These are phyloP conservation scores for Irpex lacteus DNA, from an alignment of 1,284 basidiomycete species.

Conservation along the genomic window DNA sequence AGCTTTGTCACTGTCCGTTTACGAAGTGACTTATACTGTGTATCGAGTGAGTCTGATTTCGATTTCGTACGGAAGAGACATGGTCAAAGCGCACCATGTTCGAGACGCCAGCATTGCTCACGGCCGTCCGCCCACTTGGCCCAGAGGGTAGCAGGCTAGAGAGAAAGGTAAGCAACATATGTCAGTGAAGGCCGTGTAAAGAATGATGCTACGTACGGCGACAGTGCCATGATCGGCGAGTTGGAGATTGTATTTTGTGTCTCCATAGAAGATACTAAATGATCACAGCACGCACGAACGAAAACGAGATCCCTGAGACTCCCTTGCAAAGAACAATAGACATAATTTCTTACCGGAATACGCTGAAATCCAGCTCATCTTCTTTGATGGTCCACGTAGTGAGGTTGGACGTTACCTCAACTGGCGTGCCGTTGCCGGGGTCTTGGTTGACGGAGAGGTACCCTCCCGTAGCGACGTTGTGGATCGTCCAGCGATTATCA, in stretches of 20 bases:
- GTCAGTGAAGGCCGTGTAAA: neutral
- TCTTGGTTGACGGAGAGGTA: slow-evolving; percentile 33
- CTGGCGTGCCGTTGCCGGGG: slow-evolving; percentile 19
- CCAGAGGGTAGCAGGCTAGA: slow-evolving; percentile 22
- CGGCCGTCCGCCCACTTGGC: slow-evolving; percentile 21
- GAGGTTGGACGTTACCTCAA: slow-evolving; percentile 22
- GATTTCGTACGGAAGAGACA: no score
- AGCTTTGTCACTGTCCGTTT: no score
- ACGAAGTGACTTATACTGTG: no score
- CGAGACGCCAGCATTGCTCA: slow-evolving; percentile 27
- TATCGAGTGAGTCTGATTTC: no score
- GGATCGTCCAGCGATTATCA: slow-evolving; percentile 36
- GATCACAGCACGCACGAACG: neutral
- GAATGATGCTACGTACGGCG: slow-evolving; percentile 12
- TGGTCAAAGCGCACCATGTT: slow-evolving; percentile 2
- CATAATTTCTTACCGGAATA: slow-evolving; percentile 10
- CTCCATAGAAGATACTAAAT: slow-evolving; percentile 19
- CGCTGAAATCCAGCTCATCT: slow-evolving; percentile 14
- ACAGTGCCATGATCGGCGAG: slow-evolving; percentile 25
- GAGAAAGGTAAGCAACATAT: neutral
- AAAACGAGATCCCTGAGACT: neutral
- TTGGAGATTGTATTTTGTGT: slow-evolving; percentile 21
- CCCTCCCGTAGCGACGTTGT: slow-evolving; percentile 30
- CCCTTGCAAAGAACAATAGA: neutral
- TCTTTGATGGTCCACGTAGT: slow-evolving; percentile 17